Evolutionary conservation across 1,284 basidiomycete species (phyloP), one percentile per base, ranked within the genome.

Genomic region (Fomes fomentarius): DNA sequence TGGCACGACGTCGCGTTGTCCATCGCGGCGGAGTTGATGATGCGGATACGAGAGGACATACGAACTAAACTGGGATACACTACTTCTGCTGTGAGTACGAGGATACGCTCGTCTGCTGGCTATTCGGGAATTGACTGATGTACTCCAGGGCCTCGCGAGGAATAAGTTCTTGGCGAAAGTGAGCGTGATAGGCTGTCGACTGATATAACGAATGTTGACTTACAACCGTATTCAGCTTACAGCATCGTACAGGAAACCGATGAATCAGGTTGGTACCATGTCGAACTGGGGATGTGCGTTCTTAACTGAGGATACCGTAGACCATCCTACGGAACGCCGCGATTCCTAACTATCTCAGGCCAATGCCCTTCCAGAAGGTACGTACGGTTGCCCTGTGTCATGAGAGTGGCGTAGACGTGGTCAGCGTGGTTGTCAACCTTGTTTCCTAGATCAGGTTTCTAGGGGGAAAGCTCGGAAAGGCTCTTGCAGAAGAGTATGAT

Each of bases 81-180:
- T 7, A 97, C 93, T 47, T 96, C 94, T 42, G 96, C 97, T 15
- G 93, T 94, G 63, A 56, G 87, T 72, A 26, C 15, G 19, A 2
- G 30, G 5, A 8, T 2, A 31, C 31, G 35, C 17, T 42, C 17
- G 3, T 19, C 21, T 12, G 19, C 9, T 10, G 25, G 19, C n/a
- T 11, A 15, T 17, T 12, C 8, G 39, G 24, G 17, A n/a, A 14
- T 33, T 30, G 31, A 34, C 55, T 25, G 22, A 25, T 25, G 2
- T 19, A 0, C 41, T 33, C 1, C 49, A 94, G 84, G 97, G 97
- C 1, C 91, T 99, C 52, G 89, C 93, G 2, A 80, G 90, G 61
- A 99, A 98, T 72, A 99, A 98, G 70, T 93, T 95, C 57, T 77
- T 98, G 34, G 90, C 96, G 0, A 98, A 99, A 82, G 92, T 94